These are phyloP conservation scores for Phanerochaete carnosa DNA, from an alignment of 768 basidiomycete genomes.

Conservation along the genomic window DNA sequence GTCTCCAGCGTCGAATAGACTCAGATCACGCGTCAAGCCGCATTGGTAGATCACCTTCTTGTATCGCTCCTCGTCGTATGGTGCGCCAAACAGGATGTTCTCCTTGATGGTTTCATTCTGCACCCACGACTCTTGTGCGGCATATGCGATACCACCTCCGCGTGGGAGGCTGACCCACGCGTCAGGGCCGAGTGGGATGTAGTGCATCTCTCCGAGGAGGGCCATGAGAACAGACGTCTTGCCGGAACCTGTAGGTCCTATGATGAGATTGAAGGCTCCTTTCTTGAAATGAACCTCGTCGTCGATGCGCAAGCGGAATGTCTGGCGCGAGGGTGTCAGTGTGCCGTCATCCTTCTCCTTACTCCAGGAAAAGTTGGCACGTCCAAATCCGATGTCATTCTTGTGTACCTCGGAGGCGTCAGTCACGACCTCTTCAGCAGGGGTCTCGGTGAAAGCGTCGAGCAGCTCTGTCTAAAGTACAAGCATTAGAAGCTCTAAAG, in stretches of 20 bases:
- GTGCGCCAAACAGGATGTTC: conserved; percentile 27
- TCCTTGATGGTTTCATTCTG: conserved; percentile 40
- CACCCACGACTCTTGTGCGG: conserved; percentile 49
- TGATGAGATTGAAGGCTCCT: conserved; percentile 26
- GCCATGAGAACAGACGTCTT: conserved; percentile 33
- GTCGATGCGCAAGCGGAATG: conserved; percentile 25
- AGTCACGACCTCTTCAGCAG: not conserved
- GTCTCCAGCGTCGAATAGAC: conserved; percentile 47
- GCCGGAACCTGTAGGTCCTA: conserved; percentile 29
- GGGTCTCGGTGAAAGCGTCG: conserved; percentile 17
- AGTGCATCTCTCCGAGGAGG: conserved; percentile 31
- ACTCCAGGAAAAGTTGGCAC: conserved; percentile 28
- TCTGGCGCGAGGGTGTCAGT: conserved; percentile 11
- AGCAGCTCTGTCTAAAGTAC: conserved; percentile 27
- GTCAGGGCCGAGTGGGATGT: conserved; percentile 24
- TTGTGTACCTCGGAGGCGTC: not conserved
- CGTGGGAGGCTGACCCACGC: conserved; percentile 42
- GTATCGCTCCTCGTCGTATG: conserved; percentile 27
- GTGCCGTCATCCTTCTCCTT: conserved; percentile 9
- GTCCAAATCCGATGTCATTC: conserved; percentile 20
- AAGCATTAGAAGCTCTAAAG: not conserved
- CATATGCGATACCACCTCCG: conserved; percentile 42
- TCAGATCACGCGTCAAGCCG: conserved; percentile 44
- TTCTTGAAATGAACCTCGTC: conserved; percentile 25
- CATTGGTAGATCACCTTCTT: conserved; percentile 34